Evolutionary conservation across 129 eudicot genomes (phyloP).

Genomic region (Helianthus tuberosus): DNA sequence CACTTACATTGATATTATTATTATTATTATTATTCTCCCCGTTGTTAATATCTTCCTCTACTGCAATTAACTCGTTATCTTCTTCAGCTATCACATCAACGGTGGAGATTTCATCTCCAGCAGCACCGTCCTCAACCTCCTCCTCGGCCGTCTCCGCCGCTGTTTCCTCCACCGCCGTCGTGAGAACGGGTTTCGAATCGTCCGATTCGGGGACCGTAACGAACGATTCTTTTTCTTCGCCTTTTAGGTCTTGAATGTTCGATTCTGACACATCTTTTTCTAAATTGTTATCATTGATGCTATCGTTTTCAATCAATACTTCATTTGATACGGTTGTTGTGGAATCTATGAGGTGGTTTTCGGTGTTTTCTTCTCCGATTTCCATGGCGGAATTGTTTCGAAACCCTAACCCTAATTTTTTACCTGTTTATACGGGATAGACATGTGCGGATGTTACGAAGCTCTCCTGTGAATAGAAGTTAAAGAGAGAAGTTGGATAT

Average conservation of each 20-base stretch:
- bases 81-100: neutral
- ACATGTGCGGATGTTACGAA: constrained; percentile 46
- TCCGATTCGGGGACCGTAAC: neutral
- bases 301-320: constrained; percentile 9
- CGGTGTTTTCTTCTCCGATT: constrained; percentile 23
- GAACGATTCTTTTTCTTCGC: constrained; percentile 9
- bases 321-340: constrained; percentile 24
- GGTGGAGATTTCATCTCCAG: constrained; percentile 12
- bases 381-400: constrained; percentile 29
- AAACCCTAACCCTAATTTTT: constrained; percentile 41
- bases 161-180: constrained; percentile 23
- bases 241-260: constrained; percentile 8
- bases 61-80: constrained; percentile 18
- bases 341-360: constrained; percentile 4
- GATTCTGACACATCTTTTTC: constrained; percentile 7
- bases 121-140: constrained; percentile 16
- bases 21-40: constrained; percentile 9
- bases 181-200: constrained; percentile 15
- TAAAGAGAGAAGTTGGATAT: constrained; percentile 1
- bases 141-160: neutral
- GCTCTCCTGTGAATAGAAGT: constrained; percentile 22
- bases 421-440: neutral
- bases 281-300: constrained; percentile 15
- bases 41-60: constrained; percentile 11
- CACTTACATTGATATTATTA: neutral